phyloP scores from a whole-genome alignment of 805 yeast genomes.

The Candida mattraensis region DNA sequence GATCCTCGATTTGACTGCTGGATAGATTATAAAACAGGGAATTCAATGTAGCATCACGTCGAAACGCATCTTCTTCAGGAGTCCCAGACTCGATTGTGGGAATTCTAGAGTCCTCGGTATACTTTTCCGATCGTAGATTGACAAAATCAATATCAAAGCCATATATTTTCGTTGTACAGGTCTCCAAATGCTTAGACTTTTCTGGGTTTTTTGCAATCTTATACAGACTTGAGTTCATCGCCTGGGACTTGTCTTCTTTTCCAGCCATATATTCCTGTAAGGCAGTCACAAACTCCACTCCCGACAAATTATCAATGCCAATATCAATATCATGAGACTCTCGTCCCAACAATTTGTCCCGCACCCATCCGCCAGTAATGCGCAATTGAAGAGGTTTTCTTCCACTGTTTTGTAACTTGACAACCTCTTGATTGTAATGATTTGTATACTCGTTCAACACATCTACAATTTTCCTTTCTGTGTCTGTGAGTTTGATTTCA shows the following conservation, averaged over 20 bases:
- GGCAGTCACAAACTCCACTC: constrained; percentile 77
- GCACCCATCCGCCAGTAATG: constrained; percentile 98
- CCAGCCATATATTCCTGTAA: constrained; percentile 50
- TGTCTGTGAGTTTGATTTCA: constrained; percentile 20
- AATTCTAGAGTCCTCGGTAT: constrained; percentile 80
- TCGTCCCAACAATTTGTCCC: constrained; percentile 84
- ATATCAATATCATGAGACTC: constrained; percentile 88
- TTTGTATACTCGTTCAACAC: constrained; percentile 28
- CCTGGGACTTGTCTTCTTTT: constrained; percentile 23
- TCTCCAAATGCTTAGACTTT: constrained; percentile 93
- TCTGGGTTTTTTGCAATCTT: constrained; percentile 92
- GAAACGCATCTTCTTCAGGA: constrained; percentile 83
- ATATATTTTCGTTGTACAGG: constrained; percentile 86
- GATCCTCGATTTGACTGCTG: constrained; percentile 73
- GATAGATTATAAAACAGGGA: constrained; percentile 86
- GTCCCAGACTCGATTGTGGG: constrained; percentile 85
- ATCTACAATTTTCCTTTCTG: constrained; percentile 26
- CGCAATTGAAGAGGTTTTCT: constrained; percentile 44
- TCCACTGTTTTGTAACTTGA: background rate
- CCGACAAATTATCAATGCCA: constrained; percentile 81
- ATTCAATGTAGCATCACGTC: constrained; percentile 95
- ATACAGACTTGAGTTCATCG: constrained; percentile 49
- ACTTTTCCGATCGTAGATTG: constrained; percentile 83
- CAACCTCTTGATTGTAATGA: constrained; percentile 22
- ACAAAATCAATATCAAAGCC: constrained; percentile 93